Percentiles rank a stretch among this genome's conserved stretches.
Conservation (phyloP, 2,329 filamentous ascomycete species). For the Chaetomium sp. region DNA sequence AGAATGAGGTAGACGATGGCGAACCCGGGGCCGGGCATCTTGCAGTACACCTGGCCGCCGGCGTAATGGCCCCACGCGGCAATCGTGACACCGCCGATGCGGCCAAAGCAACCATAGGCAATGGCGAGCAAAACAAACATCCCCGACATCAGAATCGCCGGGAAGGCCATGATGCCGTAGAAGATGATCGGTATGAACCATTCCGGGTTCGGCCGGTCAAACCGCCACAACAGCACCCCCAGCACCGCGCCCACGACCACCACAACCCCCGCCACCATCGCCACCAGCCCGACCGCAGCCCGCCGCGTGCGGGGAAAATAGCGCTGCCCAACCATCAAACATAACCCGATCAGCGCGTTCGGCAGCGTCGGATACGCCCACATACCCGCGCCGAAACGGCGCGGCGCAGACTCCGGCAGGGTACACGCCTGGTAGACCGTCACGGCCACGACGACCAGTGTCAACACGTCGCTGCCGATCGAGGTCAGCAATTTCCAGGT, state of each 20-base stretch:
- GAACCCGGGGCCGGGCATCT: neutral
- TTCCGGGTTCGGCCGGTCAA: neutral
- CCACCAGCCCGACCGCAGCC: neutral
- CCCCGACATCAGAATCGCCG: neutral
- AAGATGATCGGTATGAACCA: constrained; percentile 1
- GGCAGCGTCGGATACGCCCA: constrained; percentile 1
- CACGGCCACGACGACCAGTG: neutral
- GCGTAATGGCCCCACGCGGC: neutral
- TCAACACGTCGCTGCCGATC: neutral
- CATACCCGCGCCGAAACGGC: neutral
- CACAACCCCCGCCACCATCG: neutral
- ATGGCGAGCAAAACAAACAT: neutral
- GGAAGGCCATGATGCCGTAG: constrained; percentile 1
- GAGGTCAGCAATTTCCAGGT: neutral
- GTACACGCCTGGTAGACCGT: neutral
- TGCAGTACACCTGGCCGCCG: constrained; percentile 4
- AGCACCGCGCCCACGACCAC: neutral
- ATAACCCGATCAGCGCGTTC: neutral
- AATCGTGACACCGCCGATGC: neutral
- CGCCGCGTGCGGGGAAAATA: neutral
- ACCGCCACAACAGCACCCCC: neutral
- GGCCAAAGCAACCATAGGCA: neutral
- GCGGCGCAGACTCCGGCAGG: neutral
- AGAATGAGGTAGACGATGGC: neutral
- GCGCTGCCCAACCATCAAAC: neutral